Conservation (phyloP, 1,139 yeast genomes). For the Lodderomyces pseudojiufengensis region DNA sequence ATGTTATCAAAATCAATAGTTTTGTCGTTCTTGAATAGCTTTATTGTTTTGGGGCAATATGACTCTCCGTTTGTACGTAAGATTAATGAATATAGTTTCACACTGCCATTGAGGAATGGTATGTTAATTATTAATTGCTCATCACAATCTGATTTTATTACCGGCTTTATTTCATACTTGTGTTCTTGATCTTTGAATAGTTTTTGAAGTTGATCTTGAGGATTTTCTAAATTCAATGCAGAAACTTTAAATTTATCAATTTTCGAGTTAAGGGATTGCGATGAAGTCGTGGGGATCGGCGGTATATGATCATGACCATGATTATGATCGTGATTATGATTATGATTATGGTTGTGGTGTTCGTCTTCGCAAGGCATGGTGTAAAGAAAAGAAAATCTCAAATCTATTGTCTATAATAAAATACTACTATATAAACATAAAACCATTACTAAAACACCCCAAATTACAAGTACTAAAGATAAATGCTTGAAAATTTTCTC, state of each 20-base stretch:
- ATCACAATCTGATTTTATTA: constrained; percentile 74
- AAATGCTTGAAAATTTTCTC: constrained; percentile 24
- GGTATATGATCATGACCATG: constrained; percentile 40
- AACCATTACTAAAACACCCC: constrained; percentile 44
- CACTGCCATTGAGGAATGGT: constrained; percentile 70
- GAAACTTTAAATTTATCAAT: constrained; percentile 61
- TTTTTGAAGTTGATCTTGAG: constrained; percentile 46
- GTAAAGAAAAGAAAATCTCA: background rate
- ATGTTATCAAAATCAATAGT: constrained; percentile 70
- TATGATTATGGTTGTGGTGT: constrained; percentile 24
- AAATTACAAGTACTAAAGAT: constrained; percentile 32
- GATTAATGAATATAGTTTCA: constrained; percentile 70
- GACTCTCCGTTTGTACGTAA: constrained; percentile 62
- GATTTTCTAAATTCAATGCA: constrained; percentile 61
- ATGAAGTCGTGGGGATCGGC: constrained; percentile 67
- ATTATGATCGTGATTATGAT: constrained; percentile 20
- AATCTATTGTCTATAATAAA: constrained; percentile 14
- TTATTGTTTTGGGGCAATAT: constrained; percentile 66
- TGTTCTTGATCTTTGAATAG: constrained; percentile 46
- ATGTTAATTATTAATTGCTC: constrained; percentile 71
- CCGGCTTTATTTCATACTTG: constrained; percentile 42
- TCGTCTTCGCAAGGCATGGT: constrained; percentile 42
- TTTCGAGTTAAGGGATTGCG: constrained; percentile 63
- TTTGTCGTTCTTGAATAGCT: constrained; percentile 68
- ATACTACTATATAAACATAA: constrained; percentile 39